These are phyloP conservation scores for Coemansia sp. DNA, from an alignment of 192 early-diverging fungal species.

Conservation along the genomic window DNA sequence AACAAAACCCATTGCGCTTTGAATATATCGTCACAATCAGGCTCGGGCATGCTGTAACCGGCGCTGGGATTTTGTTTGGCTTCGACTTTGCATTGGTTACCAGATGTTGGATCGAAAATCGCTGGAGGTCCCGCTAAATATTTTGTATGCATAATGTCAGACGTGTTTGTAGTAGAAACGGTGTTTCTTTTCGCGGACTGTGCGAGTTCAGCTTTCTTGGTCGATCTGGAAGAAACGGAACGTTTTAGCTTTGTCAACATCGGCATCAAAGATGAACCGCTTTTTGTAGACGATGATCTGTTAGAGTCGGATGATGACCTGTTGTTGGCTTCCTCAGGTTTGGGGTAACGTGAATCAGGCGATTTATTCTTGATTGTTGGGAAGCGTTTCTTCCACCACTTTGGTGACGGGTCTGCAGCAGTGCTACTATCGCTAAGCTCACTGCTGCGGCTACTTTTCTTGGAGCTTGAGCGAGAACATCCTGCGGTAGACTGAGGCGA, in stretches of 20 bases:
- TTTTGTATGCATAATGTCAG: neutral
- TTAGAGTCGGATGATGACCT: neutral
- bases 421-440: slow-evolving; percentile 27
- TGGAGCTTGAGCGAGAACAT: slow-evolving; percentile 45
- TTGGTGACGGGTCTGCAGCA: slow-evolving; percentile 33
- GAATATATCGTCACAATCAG: neutral
- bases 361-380: slow-evolving; percentile 11
- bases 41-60: neutral
- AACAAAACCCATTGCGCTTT: slow-evolving; percentile 46
- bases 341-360: neutral
- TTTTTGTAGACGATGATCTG: slow-evolving; percentile 1
- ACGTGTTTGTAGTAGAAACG: neutral
- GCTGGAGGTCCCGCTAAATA: neutral
- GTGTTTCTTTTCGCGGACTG: neutral
- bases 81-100: neutral
- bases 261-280: slow-evolving; percentile 6
- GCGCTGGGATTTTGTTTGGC: neutral
- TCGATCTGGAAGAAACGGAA: slow-evolving; percentile 29
- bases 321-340: neutral
- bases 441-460: slow-evolving; percentile 36
- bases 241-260: slow-evolving; percentile 42
- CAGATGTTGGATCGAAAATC: neutral
- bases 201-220: neutral
- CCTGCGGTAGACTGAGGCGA: slow-evolving; percentile 36
- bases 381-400: slow-evolving; percentile 46